Evolutionary conservation across 73 alveolate species (phyloP).

Genomic region (Paramecium sexaurelia): DNA sequence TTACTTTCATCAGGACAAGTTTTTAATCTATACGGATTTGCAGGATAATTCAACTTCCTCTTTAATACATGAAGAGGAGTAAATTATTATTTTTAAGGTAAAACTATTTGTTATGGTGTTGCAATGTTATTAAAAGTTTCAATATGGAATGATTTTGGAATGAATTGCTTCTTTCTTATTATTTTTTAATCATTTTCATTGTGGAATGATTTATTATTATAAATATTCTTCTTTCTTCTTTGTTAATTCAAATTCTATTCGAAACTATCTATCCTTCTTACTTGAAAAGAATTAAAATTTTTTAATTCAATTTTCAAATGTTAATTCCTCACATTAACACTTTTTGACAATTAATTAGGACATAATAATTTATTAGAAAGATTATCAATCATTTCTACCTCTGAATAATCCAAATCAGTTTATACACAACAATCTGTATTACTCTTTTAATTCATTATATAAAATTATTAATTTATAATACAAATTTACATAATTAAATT

Average conservation of each 20-base stretch:
- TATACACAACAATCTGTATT: not conserved
- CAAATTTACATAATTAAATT: not conserved
- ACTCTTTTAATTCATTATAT: not conserved
- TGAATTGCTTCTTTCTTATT: not conserved
- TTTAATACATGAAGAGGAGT: conserved; percentile 14
- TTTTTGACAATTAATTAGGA: not conserved
- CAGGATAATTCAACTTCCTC: not conserved
- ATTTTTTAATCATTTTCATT: not conserved
- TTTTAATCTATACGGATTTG: conserved; percentile 22
- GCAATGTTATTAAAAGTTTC: not conserved
- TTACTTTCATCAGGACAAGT: conserved; percentile 15
- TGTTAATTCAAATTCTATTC: not conserved
- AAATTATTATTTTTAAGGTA: not conserved
- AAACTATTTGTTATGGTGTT: not conserved
- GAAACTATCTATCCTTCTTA: not conserved
- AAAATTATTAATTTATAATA: not conserved
- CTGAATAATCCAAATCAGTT: not conserved
- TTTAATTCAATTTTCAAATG: not conserved
- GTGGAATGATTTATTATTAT: not conserved
- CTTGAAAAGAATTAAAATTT: not conserved
- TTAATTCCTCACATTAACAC: not conserved
- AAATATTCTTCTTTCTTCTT: not conserved
- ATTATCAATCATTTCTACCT: not conserved
- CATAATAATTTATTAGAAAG: not conserved
- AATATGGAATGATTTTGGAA: conserved; percentile 1